phyloP scores from a whole-genome alignment of 768 basidiomycete species.

The Russula foetens region DNA sequence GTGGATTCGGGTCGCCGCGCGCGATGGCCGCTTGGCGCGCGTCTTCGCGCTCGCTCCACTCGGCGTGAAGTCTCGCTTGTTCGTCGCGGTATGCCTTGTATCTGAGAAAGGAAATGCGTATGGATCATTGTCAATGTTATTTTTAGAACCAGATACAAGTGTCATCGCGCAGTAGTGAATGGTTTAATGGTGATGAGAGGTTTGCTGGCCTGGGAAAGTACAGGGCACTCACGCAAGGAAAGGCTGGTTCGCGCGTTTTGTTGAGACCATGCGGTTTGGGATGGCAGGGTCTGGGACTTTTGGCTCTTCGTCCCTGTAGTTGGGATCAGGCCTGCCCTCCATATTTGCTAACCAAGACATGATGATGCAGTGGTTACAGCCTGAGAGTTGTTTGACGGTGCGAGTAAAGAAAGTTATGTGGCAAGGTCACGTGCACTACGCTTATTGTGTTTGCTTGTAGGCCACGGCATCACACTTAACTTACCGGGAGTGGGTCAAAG shows the following conservation, averaged over 20 bases:
- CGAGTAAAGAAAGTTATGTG: no score
- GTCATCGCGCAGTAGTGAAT: not conserved
- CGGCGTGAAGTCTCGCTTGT: constrained; percentile 51
- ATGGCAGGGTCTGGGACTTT: constrained; percentile 57
- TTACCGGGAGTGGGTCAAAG: no score
- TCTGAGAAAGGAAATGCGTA: constrained; percentile 29
- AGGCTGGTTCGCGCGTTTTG: constrained; percentile 78
- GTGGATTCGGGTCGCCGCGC: constrained; percentile 56
- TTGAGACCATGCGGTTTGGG: constrained; percentile 62
- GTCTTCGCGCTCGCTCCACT: constrained; percentile 62
- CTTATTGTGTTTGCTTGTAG: no score
- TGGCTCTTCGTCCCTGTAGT: constrained; percentile 32
- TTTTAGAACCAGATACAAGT: not conserved
- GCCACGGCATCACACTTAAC: no score
- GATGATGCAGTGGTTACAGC: not conserved
- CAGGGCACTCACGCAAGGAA: constrained; percentile 64
- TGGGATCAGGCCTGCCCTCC: constrained; percentile 27
- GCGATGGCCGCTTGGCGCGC: constrained; percentile 67
- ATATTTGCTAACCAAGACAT: constrained; percentile 66
- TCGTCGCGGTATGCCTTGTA: constrained; percentile 59
- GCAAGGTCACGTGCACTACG: no score
- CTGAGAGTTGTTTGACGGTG: no score
- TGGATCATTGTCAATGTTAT: not conserved
- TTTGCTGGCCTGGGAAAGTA: not conserved
- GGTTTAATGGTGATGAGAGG: not conserved